These are phyloP conservation scores for Coriaria nepalensis DNA, from an alignment of 306 rosid genomes.

Conservation along the genomic window DNA sequence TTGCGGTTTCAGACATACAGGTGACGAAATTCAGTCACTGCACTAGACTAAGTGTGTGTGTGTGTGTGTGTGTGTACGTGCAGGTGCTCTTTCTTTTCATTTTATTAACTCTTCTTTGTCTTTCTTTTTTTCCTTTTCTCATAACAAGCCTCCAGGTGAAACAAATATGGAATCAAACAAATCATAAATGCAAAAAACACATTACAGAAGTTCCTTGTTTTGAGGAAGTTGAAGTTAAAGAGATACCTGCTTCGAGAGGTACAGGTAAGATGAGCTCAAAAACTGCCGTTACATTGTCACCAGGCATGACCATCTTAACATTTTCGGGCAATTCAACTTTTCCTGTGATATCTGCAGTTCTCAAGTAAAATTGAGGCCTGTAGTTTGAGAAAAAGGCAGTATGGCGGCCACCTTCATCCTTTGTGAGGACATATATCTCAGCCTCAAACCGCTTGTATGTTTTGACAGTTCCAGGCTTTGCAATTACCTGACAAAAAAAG, in stretches of 20 bases:
- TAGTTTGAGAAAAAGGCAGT: conserved; percentile 96
- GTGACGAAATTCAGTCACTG: no score
- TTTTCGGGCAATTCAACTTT: conserved; percentile 84
- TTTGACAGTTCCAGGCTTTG: conserved; percentile 81
- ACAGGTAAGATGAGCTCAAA: conserved; percentile 78
- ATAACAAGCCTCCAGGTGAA: no score
- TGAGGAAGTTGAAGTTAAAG: conserved; percentile 1
- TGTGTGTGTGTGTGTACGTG: no score
- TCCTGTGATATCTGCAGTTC: conserved; percentile 96
- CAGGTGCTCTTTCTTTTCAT: no score
- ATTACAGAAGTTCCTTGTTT: neutral
- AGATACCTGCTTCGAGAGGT: conserved; percentile 88
- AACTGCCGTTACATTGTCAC: conserved; percentile 81
- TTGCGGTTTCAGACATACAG: no score
- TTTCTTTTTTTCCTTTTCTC: no score
- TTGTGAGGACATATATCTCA: conserved; percentile 90
- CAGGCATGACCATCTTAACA: conserved; percentile 98
- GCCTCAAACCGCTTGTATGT: conserved; percentile 85
- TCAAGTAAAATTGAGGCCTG: conserved; percentile 89
- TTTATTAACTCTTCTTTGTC: no score
- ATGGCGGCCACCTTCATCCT: conserved; percentile 98
- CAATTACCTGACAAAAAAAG: conserved; percentile 54
- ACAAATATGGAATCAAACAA: no score
- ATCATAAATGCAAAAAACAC: no score
- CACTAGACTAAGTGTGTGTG: no score